Percentiles rank a stretch among this genome's conserved stretches.
Evolutionary conservation across 2,329 filamentous ascomycete species (phyloP).

Genomic region (Piedraia hortae): DNA sequence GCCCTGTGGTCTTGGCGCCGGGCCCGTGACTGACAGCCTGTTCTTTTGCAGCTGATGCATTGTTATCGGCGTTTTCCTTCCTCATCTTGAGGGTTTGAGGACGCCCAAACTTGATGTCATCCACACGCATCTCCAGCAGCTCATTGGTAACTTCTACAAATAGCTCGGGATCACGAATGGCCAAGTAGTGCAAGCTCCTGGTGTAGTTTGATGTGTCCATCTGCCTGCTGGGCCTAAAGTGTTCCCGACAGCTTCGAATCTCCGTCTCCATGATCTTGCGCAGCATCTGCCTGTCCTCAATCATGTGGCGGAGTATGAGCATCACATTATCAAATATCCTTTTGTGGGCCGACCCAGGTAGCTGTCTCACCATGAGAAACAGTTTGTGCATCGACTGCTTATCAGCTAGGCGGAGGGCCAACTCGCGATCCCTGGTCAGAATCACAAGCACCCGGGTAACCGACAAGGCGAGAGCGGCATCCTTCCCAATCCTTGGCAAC

Average conservation of each 20-base stretch:
- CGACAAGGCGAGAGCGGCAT: slow-evolving; percentile 59
- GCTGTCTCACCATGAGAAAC: slow-evolving; percentile 86
- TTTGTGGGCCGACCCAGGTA: slow-evolving; percentile 50
- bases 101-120: slow-evolving; percentile 22
- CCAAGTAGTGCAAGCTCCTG: slow-evolving; percentile 49
- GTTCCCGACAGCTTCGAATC: slow-evolving; percentile 50
- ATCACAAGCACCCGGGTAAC: slow-evolving; percentile 65
- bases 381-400: slow-evolving; percentile 71
- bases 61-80: slow-evolving; percentile 8
- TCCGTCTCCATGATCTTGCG: slow-evolving; percentile 80
- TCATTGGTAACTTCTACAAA: slow-evolving; percentile 79
- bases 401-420: slow-evolving; percentile 53
- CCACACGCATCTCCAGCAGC: slow-evolving; percentile 46
- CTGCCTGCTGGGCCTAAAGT: slow-evolving; percentile 16
- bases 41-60: slow-evolving; percentile 8
- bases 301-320: slow-evolving; percentile 67
- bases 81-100: slow-evolving; percentile 27
- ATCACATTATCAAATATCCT: slow-evolving; percentile 52
- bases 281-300: slow-evolving; percentile 78
- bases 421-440: slow-evolving; percentile 48
- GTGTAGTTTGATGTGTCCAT: slow-evolving; percentile 46
- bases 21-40: slow-evolving; percentile 4
- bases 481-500: slow-evolving; percentile 64
- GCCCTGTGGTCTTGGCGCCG: slow-evolving; percentile 11
- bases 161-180: slow-evolving; percentile 52